A percentile compares a stretch with the other conserved stretches of the same genome.
Conservation (phyloP, 768 basidiomycete genomes). For the Scleroderma citrinum region DNA sequence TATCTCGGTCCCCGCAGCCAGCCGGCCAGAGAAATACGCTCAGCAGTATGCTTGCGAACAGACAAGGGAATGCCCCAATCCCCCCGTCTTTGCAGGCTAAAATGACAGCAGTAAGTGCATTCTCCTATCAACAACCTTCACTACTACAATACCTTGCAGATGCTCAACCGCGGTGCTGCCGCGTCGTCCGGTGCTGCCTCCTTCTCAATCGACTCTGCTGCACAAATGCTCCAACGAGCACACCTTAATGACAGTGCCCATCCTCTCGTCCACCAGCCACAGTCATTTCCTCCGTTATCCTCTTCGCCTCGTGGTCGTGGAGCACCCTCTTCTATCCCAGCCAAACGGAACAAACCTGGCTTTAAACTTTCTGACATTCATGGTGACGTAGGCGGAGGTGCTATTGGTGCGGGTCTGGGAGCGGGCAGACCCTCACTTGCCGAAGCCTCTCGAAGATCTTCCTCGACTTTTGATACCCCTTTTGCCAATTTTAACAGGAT, state of each 20-base stretch:
- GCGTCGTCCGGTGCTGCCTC: conserved; percentile 20
- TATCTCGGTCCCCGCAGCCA: conserved; percentile 11
- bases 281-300: conserved; percentile 30
- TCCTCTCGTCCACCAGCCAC: conserved; percentile 28
- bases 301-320: conserved; percentile 20
- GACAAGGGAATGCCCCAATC: conserved; percentile 55
- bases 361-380: conserved; percentile 64
- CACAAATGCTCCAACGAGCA: conserved; percentile 35
- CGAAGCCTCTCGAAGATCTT: conserved; percentile 31
- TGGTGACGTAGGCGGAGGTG: conserved; percentile 44
- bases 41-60: conserved; percentile 41
- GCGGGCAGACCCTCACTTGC: conserved; percentile 54
- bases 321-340: conserved; percentile 32
- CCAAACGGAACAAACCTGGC: conserved; percentile 43
- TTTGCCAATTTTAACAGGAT: conserved; percentile 93
- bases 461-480: conserved; percentile 57
- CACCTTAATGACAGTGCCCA: conserved; percentile 25
- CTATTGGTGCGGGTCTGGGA: conserved; percentile 64
- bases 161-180: conserved; percentile 39
- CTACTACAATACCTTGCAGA: conserved; percentile 24
- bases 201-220: conserved; percentile 35
- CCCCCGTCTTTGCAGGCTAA: conserved; percentile 89
- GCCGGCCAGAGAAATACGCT: conserved; percentile 23
- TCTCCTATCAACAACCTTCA: background rate
- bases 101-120: conserved; percentile 74